These are phyloP conservation scores for Auricularia auricula-judae DNA, from an alignment of 768 basidiomycete genomes.

Conservation along the genomic window DNA sequence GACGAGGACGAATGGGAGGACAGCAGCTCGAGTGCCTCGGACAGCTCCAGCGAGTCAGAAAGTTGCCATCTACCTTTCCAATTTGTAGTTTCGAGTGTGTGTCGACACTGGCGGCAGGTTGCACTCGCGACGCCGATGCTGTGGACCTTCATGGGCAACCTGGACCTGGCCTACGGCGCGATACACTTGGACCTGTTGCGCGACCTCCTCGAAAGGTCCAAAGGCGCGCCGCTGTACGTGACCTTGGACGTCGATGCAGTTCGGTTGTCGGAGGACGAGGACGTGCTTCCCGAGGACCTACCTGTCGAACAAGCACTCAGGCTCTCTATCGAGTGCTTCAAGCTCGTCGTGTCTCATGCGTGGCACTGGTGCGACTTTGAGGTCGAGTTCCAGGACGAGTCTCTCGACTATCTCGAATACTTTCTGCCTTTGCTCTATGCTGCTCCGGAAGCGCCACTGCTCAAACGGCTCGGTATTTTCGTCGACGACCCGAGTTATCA, in stretches of 20 bases:
- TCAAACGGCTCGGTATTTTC: not conserved
- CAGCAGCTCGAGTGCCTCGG: not conserved
- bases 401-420: not conserved
- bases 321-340: constrained; percentile 2
- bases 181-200: constrained; percentile 33
- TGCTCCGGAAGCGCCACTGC: constrained; percentile 9
- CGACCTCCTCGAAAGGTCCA: constrained; percentile 42
- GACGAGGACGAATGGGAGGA: constrained; percentile 1
- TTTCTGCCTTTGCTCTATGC: constrained; percentile 8
- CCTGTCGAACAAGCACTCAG: constrained; percentile 14
- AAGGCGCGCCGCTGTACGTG: constrained; percentile 43
- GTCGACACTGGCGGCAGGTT: constrained; percentile 14
- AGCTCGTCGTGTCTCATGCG: not conserved
- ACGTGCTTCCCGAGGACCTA: constrained; percentile 19
- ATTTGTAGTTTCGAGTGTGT: constrained; percentile 21
- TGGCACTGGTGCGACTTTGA: constrained; percentile 1
- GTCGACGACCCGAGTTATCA: not conserved
- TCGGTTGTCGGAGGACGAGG: constrained; percentile 14
- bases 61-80: not conserved
- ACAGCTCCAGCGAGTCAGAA: not conserved
- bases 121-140: constrained; percentile 14
- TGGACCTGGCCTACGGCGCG: constrained; percentile 15
- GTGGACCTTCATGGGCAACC: constrained; percentile 19
- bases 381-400: constrained; percentile 5
- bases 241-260: constrained; percentile 30